phyloP scores from a whole-genome alignment of 768 basidiomycete species.

The Aureoboletus auriporus region DNA sequence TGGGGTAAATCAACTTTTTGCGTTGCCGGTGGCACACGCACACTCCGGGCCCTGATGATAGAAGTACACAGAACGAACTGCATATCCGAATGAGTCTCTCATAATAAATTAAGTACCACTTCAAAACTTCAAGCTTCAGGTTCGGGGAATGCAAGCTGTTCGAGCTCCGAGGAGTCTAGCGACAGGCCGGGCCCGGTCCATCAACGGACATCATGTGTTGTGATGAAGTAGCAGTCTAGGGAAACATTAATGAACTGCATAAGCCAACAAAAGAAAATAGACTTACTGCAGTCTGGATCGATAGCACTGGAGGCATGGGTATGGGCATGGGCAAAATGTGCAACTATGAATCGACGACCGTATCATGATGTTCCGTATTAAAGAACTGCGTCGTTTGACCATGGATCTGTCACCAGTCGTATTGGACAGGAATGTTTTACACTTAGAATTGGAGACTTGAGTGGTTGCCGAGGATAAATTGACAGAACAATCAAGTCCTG shows the following conservation, averaged over 20 bases:
- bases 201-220: background rate
- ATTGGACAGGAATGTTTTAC: constrained; percentile 48
- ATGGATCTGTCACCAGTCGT: constrained; percentile 57
- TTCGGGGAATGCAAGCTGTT: background rate
- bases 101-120: too few relatives aligned
- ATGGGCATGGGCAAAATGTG: background rate
- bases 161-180: background rate
- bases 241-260: background rate
- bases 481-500: constrained; percentile 59
- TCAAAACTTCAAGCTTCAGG: too few relatives aligned
- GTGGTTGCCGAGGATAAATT: constrained; percentile 39
- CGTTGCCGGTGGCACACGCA: too few relatives aligned
- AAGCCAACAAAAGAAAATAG: background rate
- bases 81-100: too few relatives aligned
- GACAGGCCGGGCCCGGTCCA: background rate
- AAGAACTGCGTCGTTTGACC: constrained; percentile 21
- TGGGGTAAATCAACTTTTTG: too few relatives aligned
- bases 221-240: background rate
- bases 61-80: too few relatives aligned
- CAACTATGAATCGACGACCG: background rate
- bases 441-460: constrained; percentile 33
- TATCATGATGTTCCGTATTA: background rate
- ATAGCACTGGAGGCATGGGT: background rate
- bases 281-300: background rate
- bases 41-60: too few relatives aligned